Base-by-base conservation (phyloP, 306 rosid species). In the Quercus bicolor region DNA sequence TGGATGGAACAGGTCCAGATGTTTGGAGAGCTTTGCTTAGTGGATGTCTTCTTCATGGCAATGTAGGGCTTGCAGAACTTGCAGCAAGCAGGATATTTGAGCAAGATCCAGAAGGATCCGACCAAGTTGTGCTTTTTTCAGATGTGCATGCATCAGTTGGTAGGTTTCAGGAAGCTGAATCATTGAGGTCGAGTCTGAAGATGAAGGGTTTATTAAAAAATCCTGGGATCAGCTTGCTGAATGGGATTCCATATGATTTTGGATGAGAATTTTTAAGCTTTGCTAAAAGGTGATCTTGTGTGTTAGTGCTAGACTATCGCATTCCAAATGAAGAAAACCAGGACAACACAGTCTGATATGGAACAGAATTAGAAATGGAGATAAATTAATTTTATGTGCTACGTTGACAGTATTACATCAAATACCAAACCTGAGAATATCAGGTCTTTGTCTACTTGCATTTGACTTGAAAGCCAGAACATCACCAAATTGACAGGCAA, bases 151-250 rank as follows among this genome's bases (percentile, higher is more conserved):
- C 79, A 76, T 76, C 79, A 76, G 48, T 51, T 26, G 79, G 54
- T 19, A 51, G 79, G 73, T 76, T 51, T 76, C 73, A 76, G 73
- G 79, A 65, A 64, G 73, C 73, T 26, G 73, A 76, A 76, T 56
- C 52, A 12, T 51, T 64, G 21, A 52, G 73, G 52, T 51, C 3
- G 34, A 75, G 40, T 62, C 65, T 65, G 65, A 64, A 6, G 73
- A 28, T 19, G 53, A 65, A 28, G 69, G 65, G 65, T 18, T 6
- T 65, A 72, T 16, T 16, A 28, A 76, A 76, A 28, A 52, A 52
- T 76, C 73, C 73, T 5, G 62, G 33, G 52, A 76, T 65, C 54
- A 76, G 79, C 65, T 52, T 51, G 19, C 73, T 76, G 53, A 20
- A 52, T 65, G 31, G 33, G 70, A 75, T 43, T 24, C 29, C 60